Percentiles rank a stretch among this genome's conserved stretches.
These are phyloP conservation scores for Colletotrichum lini DNA, from an alignment of 2,329 filamentous ascomycete genomes.

Conservation along the genomic window DNA sequence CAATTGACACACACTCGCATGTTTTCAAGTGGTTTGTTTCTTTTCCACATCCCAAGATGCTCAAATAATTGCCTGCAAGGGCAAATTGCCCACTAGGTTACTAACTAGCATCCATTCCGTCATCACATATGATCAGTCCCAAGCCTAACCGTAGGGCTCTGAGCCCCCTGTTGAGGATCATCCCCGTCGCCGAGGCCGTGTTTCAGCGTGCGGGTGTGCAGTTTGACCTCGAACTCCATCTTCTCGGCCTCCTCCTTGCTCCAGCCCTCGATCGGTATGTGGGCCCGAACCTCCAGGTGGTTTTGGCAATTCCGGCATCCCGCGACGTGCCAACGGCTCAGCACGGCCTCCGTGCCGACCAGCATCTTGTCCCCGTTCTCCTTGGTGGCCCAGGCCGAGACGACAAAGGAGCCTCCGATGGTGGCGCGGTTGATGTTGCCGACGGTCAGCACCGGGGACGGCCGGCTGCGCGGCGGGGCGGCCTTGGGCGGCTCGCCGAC, in stretches of 20 bases:
- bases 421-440: slow-evolving; percentile 43
- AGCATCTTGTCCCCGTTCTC: slow-evolving; percentile 1
- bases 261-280: slow-evolving; percentile 31
- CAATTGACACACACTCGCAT: no score
- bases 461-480: neutral
- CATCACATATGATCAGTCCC: neutral
- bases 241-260: slow-evolving; percentile 3
- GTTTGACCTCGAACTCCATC: neutral
- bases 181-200: neutral
- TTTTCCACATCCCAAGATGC: no score
- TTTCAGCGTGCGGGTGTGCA: slow-evolving; percentile 8
- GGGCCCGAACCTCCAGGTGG: slow-evolving; percentile 41
- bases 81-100: neutral
- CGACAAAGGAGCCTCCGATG: slow-evolving; percentile 46
- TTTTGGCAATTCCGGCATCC: slow-evolving; percentile 47
- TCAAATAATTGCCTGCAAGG: no score
- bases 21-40: no score
- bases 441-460: slow-evolving; percentile 26
- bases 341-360: slow-evolving; percentile 42
- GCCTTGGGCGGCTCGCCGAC: neutral
- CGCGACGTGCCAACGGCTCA: slow-evolving; percentile 46
- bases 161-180: neutral
- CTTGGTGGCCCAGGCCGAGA: slow-evolving; percentile 40
- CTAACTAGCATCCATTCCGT: neutral
- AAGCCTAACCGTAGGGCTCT: neutral